phyloP scores from a whole-genome alignment of 768 basidiomycete genomes.

The Podaxis sp. region DNA sequence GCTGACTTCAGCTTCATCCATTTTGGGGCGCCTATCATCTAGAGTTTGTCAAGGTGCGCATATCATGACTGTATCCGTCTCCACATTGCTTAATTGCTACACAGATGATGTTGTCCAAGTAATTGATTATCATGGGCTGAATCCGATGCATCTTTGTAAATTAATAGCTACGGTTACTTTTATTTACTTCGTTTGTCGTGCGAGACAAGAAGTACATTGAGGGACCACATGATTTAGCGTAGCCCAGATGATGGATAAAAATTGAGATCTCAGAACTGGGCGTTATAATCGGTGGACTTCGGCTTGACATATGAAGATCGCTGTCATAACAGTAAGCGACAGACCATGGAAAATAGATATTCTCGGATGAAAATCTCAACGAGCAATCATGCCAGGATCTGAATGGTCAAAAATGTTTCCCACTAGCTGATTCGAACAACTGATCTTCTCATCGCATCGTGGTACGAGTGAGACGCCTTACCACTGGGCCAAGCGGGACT shows the following conservation, averaged over 20 bases:
- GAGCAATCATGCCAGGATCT: no score
- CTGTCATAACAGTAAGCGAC: no score
- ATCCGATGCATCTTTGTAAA: slow-evolving; percentile 8
- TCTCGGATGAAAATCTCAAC: no score
- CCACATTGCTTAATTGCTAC: background rate
- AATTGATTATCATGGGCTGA: background rate
- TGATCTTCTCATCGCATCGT: slow-evolving; percentile 14
- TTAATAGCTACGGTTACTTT: background rate
- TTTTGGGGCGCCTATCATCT: background rate
- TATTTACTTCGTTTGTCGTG: background rate
- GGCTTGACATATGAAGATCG: no score
- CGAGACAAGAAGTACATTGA: background rate
- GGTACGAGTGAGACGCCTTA: slow-evolving; percentile 34
- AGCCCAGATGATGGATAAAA: background rate
- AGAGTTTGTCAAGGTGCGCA: slow-evolving; percentile 14
- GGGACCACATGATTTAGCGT: background rate
- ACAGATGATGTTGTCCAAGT: slow-evolving; percentile 16
- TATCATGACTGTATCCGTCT: background rate
- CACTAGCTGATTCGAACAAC: slow-evolving; percentile 18
- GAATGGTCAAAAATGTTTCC: slow-evolving; percentile 11
- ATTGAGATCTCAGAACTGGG: background rate
- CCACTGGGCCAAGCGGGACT: slow-evolving; percentile 33
- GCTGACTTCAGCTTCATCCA: background rate
- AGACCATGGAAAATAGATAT: no score
- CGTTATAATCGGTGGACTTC: no score